These are phyloP conservation scores for Fomes fomentarius DNA, from an alignment of 1,284 basidiomycete species.

Conservation along the genomic window DNA sequence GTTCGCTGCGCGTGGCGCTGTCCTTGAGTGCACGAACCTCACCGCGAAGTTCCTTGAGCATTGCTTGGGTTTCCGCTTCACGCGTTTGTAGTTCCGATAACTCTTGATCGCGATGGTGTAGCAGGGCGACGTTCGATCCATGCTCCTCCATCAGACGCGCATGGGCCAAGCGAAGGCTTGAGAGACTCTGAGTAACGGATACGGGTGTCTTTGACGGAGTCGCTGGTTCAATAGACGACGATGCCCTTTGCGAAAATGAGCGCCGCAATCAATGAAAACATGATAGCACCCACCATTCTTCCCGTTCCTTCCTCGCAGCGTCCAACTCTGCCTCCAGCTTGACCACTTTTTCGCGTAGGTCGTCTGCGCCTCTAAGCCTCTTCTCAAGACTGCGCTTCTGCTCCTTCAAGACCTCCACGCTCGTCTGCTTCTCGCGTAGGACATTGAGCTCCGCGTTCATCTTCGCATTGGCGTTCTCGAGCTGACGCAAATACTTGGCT, in stretches of 20 bases:
- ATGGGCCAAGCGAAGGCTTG: conserved; percentile 60
- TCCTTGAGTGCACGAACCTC: conserved; percentile 46
- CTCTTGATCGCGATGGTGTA: conserved; percentile 55
- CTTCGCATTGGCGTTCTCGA: conserved; percentile 67
- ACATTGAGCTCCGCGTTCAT: conserved; percentile 56
- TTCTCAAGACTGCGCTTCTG: conserved; percentile 71
- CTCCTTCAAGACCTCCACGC: conserved; percentile 72
- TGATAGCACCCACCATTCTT: conserved; percentile 47
- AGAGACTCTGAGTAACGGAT: conserved; percentile 55
- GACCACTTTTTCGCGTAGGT: conserved; percentile 58
- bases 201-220: conserved; percentile 51
- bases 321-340: conserved; percentile 66
- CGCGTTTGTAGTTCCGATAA: conserved; percentile 42
- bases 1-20: conserved; percentile 47
- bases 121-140: conserved; percentile 53
- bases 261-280: not conserved
- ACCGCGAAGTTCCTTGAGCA: conserved; percentile 38
- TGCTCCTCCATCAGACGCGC: conserved; percentile 67
- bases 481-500: conserved; percentile 57
- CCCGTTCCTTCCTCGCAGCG: conserved; percentile 55
- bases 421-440: conserved; percentile 57
- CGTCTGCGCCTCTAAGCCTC: conserved; percentile 56
- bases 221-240: conserved; percentile 35
- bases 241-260: conserved; percentile 38
- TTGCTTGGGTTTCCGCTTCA: conserved; percentile 38